A percentile compares a stretch with the other conserved stretches of the same genome.
phyloP scores from a whole-genome alignment of 2,329 filamentous ascomycete genomes.

The Fonsecaea multimorphosa region DNA sequence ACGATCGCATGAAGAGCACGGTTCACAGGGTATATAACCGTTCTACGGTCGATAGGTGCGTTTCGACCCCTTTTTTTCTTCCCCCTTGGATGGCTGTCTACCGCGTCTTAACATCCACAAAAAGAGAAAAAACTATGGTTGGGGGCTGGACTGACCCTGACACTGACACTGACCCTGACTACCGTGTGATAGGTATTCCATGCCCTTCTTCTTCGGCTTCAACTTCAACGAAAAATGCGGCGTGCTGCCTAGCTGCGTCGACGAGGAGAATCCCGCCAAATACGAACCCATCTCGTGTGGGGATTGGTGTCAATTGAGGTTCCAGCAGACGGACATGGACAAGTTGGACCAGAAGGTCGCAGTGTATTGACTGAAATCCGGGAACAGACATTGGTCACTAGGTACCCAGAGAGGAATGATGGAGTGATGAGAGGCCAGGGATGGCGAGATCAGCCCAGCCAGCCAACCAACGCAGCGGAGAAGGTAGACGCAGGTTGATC shows the following conservation, averaged over 20 bases:
- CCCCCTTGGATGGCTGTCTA: no score
- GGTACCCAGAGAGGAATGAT: background rate
- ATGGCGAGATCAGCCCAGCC: no score
- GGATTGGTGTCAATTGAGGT: constrained; percentile 34
- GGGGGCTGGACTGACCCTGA: no score
- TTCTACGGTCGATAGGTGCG: constrained; percentile 39
- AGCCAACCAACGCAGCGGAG: no score
- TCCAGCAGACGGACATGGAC: constrained; percentile 31
- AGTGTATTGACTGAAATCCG: background rate
- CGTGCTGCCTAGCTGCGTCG: constrained; percentile 52
- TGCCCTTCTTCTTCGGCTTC: constrained; percentile 65
- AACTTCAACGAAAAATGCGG: constrained; percentile 60
- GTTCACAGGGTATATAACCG: constrained; percentile 60
- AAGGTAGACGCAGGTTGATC: no score
- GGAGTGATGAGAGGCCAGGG: no score
- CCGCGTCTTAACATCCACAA: constrained; percentile 38
- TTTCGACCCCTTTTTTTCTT: no score
- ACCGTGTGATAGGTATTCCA: constrained; percentile 60
- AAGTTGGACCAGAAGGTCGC: constrained; percentile 11
- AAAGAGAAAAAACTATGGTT: no score
- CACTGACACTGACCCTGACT: no score
- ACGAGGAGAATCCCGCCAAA: constrained; percentile 54
- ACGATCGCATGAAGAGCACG: constrained; percentile 57
- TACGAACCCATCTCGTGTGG: constrained; percentile 56
- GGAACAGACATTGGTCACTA: background rate